phyloP scores from a whole-genome alignment of 73 alveolate species.

The Tetrahymena thermophila region DNA sequence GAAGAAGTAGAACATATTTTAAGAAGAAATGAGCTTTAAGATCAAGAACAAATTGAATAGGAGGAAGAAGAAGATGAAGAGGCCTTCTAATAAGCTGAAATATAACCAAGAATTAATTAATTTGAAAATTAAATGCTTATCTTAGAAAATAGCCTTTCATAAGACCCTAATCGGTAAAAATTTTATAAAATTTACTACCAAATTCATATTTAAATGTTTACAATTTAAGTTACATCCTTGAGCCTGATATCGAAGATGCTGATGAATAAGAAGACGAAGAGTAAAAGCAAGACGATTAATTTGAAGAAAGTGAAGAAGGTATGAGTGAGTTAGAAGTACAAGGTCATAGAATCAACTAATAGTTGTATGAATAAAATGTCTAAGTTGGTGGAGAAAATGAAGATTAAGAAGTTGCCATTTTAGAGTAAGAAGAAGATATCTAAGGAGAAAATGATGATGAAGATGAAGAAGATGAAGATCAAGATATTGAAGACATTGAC shows the following conservation, averaged over 20 bases:
- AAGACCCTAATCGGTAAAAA: background rate
- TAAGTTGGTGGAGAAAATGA: background rate
- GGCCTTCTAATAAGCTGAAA: background rate
- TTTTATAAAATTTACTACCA: background rate
- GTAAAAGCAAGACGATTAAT: background rate
- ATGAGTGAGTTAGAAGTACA: background rate
- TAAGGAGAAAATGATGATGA: background rate
- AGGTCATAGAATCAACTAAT: background rate
- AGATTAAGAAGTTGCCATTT: background rate
- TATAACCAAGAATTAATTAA: background rate
- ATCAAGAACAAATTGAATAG: background rate
- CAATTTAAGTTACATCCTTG: background rate
- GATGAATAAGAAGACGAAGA: background rate
- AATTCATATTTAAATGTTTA: background rate
- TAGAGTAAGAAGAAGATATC: background rate
- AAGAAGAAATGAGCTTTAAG: background rate
- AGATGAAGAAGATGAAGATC: background rate
- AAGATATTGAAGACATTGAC: background rate
- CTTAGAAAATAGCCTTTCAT: background rate
- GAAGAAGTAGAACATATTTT: background rate
- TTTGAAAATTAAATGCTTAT: background rate
- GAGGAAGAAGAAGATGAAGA: background rate
- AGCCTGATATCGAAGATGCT: background rate
- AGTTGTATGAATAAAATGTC: background rate
- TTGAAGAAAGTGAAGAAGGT: background rate